These are phyloP conservation scores for Wickerhamomyces sp. DNA, from an alignment of 1,139 yeast species.

Conservation along the genomic window DNA sequence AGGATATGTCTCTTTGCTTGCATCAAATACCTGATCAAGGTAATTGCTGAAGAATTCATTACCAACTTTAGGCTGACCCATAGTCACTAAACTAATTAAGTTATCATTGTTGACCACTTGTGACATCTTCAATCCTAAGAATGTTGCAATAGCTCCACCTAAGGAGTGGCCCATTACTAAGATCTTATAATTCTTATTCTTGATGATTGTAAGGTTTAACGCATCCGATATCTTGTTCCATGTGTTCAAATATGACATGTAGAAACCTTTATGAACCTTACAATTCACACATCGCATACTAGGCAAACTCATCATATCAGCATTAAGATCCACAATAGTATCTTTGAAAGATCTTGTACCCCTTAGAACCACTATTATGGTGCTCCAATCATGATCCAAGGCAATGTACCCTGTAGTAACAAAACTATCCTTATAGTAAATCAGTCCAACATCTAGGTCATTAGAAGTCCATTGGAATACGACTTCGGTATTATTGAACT, in stretches of 20 bases:
- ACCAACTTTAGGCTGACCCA: constrained; percentile 52
- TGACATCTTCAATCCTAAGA: constrained; percentile 36
- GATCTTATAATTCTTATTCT: constrained; percentile 31
- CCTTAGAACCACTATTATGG: constrained; percentile 37
- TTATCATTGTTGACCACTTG: constrained; percentile 31
- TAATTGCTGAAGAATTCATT: constrained; percentile 37
- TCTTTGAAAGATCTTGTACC: constrained; percentile 48
- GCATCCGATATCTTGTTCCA: constrained; percentile 28
- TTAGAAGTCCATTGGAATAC: constrained; percentile 45
- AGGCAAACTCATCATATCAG: constrained; percentile 27
- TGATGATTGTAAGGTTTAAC: constrained; percentile 16
- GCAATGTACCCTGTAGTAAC: constrained; percentile 26
- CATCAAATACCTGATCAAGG: constrained; percentile 29
- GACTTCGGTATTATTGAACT: constrained; percentile 39
- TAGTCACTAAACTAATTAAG: constrained; percentile 30
- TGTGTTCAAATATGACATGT: constrained; percentile 32
- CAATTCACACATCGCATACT: constrained; percentile 34
- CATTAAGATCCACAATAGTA: constrained; percentile 40
- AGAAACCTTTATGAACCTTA: constrained; percentile 46
- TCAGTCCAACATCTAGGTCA: constrained; percentile 10
- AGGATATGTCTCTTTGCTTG: constrained; percentile 2
- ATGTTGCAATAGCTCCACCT: constrained; percentile 45
- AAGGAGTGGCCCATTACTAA: constrained; percentile 46
- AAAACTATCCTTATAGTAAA: constrained; percentile 39
- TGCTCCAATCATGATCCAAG: constrained; percentile 12